phyloP scores from a whole-genome alignment of 306 rosid species.

The Quercus alba region DNA sequence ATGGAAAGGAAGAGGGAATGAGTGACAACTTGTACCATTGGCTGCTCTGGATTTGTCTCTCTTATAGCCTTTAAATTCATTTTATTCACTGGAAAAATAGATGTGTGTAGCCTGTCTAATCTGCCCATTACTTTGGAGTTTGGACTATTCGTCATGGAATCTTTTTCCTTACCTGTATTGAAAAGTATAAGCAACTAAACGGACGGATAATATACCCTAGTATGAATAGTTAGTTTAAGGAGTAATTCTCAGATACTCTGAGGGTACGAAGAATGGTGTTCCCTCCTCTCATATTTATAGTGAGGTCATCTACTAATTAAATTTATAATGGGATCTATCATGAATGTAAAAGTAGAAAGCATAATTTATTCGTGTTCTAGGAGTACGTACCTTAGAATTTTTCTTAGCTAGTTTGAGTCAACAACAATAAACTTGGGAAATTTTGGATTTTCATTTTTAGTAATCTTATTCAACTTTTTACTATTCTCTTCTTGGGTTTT shows the following conservation, averaged over 20 bases:
- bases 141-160: slow-evolving; percentile 12
- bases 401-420: too few species aligned
- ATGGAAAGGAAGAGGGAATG: slow-evolving; percentile 1
- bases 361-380: too few species aligned
- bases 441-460: neutral
- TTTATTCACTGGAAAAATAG: neutral
- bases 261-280: rapidly evolving
- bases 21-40: slow-evolving; percentile 9
- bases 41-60: slow-evolving; percentile 3
- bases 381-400: too few species aligned
- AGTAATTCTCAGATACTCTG: rapidly evolving
- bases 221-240: too few species aligned
- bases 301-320: too few species aligned
- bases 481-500: neutral
- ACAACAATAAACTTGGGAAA: slow-evolving; percentile 4
- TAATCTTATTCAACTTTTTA: neutral
- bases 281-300: rapidly evolving
- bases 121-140: neutral
- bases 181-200: neutral
- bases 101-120: slow-evolving; percentile 2
- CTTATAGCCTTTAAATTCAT: slow-evolving; percentile 2
- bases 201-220: too few species aligned
- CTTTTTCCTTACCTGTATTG: neutral
- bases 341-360: too few species aligned
- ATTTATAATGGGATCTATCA: too few species aligned